Percentiles rank a stretch among this genome's conserved stretches.
These are phyloP conservation scores for Pleurotus djamor DNA, from an alignment of 768 basidiomycete genomes.

Conservation along the genomic window DNA sequence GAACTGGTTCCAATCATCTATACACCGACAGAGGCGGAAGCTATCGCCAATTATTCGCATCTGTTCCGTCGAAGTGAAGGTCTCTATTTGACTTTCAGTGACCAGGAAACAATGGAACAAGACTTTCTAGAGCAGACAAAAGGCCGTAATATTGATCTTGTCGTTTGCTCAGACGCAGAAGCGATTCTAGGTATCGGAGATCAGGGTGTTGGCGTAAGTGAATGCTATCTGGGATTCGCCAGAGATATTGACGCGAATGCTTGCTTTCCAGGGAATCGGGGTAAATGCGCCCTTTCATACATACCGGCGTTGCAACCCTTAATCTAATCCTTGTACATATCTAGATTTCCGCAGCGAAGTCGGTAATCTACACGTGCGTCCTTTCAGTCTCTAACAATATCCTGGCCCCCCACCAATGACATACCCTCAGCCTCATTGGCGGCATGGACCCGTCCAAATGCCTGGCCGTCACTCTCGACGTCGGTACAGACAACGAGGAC, in stretches of 20 bases:
- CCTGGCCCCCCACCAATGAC: not conserved
- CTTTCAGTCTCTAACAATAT: not conserved
- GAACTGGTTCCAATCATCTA: constrained; percentile 76
- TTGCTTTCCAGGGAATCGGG: constrained; percentile 39
- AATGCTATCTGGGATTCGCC: constrained; percentile 12
- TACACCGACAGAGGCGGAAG: constrained; percentile 82
- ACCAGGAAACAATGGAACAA: constrained; percentile 70
- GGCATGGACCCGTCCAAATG: constrained; percentile 63
- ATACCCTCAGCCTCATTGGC: constrained; percentile 47
- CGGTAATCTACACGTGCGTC: constrained; percentile 70
- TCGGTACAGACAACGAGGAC: constrained; percentile 71
- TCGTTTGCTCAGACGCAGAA: constrained; percentile 84
- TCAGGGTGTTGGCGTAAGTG: constrained; percentile 61
- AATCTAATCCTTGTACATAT: not conserved
- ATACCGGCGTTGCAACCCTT: not conserved
- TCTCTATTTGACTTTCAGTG: constrained; percentile 61
- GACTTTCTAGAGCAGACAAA: constrained; percentile 69
- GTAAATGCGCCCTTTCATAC: constrained; percentile 27
- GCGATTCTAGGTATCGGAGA: constrained; percentile 76
- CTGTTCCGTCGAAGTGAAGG: constrained; percentile 81
- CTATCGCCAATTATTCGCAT: constrained; percentile 82
- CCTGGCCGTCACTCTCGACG: constrained; percentile 64
- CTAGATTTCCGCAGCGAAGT: constrained; percentile 76
- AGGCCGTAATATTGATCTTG: constrained; percentile 64
- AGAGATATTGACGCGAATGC: constrained; percentile 8